phyloP scores from a whole-genome alignment of 306 rosid genomes.

The Trifolium fragiferum region DNA sequence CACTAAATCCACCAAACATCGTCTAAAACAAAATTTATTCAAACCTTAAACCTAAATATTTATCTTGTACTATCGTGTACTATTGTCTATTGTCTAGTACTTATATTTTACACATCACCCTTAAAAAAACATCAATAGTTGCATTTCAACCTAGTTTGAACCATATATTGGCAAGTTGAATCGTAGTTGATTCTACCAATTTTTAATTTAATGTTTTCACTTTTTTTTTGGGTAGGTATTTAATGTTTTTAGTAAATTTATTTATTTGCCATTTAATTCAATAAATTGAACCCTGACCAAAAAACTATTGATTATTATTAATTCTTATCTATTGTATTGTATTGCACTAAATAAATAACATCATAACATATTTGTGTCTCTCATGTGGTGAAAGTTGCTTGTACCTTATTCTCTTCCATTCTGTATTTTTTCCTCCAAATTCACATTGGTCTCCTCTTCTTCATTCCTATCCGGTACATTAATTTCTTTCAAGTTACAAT shows the following conservation, averaged over 20 bases:
- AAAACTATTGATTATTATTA: not conserved
- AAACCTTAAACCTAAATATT: too few relatives aligned
- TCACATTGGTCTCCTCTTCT: slow-evolving; percentile 52
- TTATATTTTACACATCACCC: too few relatives aligned
- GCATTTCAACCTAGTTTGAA: not conserved
- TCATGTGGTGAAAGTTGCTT: not conserved
- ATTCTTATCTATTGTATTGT: not conserved
- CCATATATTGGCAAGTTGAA: not conserved
- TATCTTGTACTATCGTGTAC: too few relatives aligned
- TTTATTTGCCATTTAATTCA: not conserved
- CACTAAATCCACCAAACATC: too few relatives aligned
- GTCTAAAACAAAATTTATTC: too few relatives aligned
- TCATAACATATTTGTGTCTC: not conserved
- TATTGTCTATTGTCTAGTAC: too few relatives aligned
- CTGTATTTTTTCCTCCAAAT: slow-evolving; percentile 48
- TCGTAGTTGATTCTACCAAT: too few relatives aligned
- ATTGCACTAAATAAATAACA: not conserved
- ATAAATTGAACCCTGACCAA: not conserved
- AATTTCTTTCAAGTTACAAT: not conserved
- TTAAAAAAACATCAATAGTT: too few relatives aligned
- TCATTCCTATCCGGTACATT: slow-evolving; percentile 62
- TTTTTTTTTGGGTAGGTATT: too few relatives aligned
- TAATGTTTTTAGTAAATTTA: not conserved
- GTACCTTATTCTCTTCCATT: slow-evolving; percentile 48
- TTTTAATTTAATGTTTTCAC: not conserved